Evolutionary conservation across 176 grass and related monocot genomes (phyloP).

Genomic region (Aegilops umbellulata): DNA sequence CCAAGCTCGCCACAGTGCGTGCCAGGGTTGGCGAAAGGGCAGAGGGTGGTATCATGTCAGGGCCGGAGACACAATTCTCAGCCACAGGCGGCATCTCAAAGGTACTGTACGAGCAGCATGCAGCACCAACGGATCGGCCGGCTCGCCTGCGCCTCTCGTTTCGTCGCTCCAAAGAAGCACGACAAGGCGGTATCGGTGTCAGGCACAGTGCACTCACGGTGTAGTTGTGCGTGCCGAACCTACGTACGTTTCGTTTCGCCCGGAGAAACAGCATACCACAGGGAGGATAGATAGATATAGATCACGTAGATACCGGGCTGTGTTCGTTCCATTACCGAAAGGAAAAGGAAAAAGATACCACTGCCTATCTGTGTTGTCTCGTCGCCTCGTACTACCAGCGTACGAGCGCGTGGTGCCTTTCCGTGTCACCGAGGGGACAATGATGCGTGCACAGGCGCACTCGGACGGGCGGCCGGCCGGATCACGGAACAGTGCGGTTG

Average conservation of each 20-base stretch:
- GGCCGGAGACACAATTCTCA: neutral
- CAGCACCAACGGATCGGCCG: neutral
- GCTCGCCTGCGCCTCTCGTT: neutral
- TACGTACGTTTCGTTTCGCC: neutral
- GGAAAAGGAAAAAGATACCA: neutral
- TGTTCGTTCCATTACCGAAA: neutral
- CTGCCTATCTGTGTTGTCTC: neutral
- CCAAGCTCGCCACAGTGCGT: neutral
- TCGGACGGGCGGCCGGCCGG: neutral
- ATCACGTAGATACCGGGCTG: no score
- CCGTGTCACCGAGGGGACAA: neutral
- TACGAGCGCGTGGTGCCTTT: neutral
- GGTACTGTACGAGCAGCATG: neutral
- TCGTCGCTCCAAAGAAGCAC: neutral
- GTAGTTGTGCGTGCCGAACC: neutral
- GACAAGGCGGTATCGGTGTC: no score
- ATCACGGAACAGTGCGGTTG: conserved; percentile 3
- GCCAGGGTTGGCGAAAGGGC: neutral
- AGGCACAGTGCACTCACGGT: neutral
- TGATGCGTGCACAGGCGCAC: conserved; percentile 1
- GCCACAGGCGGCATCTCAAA: neutral
- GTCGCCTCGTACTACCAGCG: neutral
- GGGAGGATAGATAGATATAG: no score
- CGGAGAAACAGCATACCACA: no score
- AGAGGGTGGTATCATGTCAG: neutral